Percentiles rank a stretch among this genome's conserved stretches.
These are phyloP conservation scores for Miamiensis avidus DNA, from an alignment of 169 alveolate genomes.

Conservation along the genomic window DNA sequence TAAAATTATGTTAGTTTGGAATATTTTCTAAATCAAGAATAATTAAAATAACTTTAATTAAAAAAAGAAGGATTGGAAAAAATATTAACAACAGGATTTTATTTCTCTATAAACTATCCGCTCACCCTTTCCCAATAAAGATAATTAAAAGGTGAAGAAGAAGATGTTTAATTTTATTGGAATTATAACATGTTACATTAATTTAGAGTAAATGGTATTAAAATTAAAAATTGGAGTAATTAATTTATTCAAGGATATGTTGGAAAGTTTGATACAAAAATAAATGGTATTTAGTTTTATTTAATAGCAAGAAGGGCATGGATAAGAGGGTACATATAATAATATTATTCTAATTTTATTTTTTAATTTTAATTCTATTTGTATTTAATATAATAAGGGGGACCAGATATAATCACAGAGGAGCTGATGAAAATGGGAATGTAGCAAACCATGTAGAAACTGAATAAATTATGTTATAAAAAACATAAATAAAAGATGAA, in stretches of 20 bases:
- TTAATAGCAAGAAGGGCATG: not conserved
- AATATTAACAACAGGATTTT: not conserved
- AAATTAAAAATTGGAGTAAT: not conserved
- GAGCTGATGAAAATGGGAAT: constrained; percentile 77
- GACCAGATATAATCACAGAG: constrained; percentile 78
- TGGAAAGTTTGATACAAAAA: not conserved
- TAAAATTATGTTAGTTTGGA: not conserved
- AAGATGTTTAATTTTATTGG: not conserved
- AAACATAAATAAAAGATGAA: constrained; percentile 14
- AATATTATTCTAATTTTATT: no score
- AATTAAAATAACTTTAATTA: no score
- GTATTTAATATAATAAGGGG: constrained; percentile 45
- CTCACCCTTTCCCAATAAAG: not conserved
- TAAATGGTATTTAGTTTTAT: not conserved
- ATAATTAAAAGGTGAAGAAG: not conserved
- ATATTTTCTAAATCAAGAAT: no score
- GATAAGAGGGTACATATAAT: not conserved
- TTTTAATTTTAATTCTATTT: no score
- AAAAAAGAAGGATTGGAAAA: not conserved
- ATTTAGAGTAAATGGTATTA: not conserved
- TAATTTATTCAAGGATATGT: not conserved
- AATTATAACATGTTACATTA: not conserved
- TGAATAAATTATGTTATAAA: constrained; percentile 65
- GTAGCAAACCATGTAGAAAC: constrained; percentile 80
- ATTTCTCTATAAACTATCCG: not conserved